Evolutionary conservation across 768 basidiomycete genomes (phyloP), one percentile per base, ranked within the genome.

Genomic region (Leccinellum luteum): DNA sequence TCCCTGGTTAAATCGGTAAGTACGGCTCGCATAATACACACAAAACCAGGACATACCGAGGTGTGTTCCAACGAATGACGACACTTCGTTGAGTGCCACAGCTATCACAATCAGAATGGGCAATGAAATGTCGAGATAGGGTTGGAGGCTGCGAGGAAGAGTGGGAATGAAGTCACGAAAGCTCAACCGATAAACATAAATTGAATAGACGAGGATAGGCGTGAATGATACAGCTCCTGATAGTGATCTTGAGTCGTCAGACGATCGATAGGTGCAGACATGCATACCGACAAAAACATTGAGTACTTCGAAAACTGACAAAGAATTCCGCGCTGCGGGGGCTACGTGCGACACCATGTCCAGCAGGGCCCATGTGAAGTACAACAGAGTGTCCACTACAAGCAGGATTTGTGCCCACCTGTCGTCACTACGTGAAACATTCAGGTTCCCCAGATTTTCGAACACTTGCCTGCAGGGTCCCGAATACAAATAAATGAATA

Each of bases 231-330:
- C 66, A 44, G 79, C 77, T 43, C 75, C 88, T 73, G 28, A 12
- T 51, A 21, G 56, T 14, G n/a, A 44, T 3, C 47, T 50, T 27
- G 14, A 48, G 28, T 57, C 23, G 47, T 23, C 17, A 14, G n/a
- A 25, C 23, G 15, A 25, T 17, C 52, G 23, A 27, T 19, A 25
- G 14, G 44, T n/a, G 15, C 13, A 13, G 25, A 30, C 45, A 49
- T 30, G 73, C 85, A 32, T 62, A 89, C 89, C 89, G 35, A 89
- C 74, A 56, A 82, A 55, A 50, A 80, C 78, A 71, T 92, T 85
- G 44, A 90, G 65, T 17, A 66, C 68, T 59, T 76, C 78, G 68
- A 86, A 89, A 27, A 74, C 64, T 50, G 67, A 47, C 15, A 81
- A 64, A 51, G 78, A 75, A 58, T 69, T 73, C 66, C 77, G 80